phyloP scores from a whole-genome alignment of 352 stramenopile genomes.

The Phytophthora tentaculata region DNA sequence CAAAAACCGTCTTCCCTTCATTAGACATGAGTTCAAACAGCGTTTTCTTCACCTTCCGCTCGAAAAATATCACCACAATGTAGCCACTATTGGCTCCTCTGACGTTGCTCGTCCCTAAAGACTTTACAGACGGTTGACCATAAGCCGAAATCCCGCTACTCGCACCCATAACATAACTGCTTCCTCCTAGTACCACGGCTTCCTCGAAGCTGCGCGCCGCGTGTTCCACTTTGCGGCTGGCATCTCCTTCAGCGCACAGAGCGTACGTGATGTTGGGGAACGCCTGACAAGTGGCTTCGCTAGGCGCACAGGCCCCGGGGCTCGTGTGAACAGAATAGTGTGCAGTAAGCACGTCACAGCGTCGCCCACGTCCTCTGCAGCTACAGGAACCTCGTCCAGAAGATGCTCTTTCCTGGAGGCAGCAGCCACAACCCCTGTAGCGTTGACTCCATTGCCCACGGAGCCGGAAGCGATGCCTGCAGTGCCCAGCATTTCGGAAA shows the following conservation, averaged over 20 bases:
- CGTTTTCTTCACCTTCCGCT: slow-evolving; percentile 83
- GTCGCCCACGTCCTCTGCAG: slow-evolving; percentile 62
- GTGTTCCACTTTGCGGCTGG: slow-evolving; percentile 80
- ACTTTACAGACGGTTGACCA: slow-evolving; percentile 21
- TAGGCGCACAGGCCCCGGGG: slow-evolving; percentile 76
- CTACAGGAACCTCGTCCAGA: slow-evolving; percentile 69
- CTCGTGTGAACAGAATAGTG: slow-evolving; percentile 83
- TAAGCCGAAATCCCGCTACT: slow-evolving; percentile 38
- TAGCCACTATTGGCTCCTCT: slow-evolving; percentile 47
- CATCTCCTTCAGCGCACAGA: slow-evolving; percentile 77
- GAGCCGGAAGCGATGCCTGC: slow-evolving; percentile 16
- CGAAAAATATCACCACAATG: slow-evolving; percentile 79
- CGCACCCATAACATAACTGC: slow-evolving; percentile 30
- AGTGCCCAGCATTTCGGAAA: slow-evolving; percentile 21
- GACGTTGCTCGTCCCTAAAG: slow-evolving; percentile 22
- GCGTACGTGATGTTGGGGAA: slow-evolving; percentile 84
- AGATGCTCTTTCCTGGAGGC: slow-evolving; percentile 63
- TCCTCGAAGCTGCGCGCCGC: slow-evolving; percentile 72
- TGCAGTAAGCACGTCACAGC: slow-evolving; percentile 75
- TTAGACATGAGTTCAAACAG: slow-evolving; percentile 87
- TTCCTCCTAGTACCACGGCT: slow-evolving; percentile 21
- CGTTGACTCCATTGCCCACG: slow-evolving; percentile 1
- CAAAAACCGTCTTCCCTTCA: slow-evolving; percentile 86
- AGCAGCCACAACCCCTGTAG: background rate
- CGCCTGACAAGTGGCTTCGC: slow-evolving; percentile 74